Base-by-base conservation (phyloP, 2,329 filamentous ascomycete species). In the Trichophyton verrucosum region DNA sequence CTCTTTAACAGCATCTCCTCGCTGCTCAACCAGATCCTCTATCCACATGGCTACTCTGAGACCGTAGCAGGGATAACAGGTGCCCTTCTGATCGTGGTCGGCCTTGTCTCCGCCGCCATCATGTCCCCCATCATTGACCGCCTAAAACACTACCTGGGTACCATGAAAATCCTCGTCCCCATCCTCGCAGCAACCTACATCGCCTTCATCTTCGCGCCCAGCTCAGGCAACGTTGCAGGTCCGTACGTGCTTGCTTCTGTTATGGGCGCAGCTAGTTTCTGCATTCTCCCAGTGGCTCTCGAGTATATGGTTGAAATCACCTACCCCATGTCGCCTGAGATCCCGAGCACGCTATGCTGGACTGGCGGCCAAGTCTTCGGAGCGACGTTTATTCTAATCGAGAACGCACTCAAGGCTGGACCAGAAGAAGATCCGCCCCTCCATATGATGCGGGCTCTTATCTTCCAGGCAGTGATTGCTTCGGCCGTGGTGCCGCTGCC, bases 1-100 rank as follows among this genome's bases (percentile, higher is more conserved):
- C 86, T 94, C 77, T 99, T 99, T 84, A 97, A 97, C 80, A 87
- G 87, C 66, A 79, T 91, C 66, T 95, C 91, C 57, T 88, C 88
- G 1, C 82, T 97, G 1, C 80, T 97, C 8, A 95, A 92, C 76
- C 92, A 96, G 71, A 89, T 97, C 71, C 82, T 97, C 65, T 78
- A 83, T 44, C 94, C 94, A 0, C 92, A 96, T 75, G 88, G 84
- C 68, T 95, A 90, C 80, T 82, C 78, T 62, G 87, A 95, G 71
- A 86, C 87, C 65, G 81, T 96, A 61, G 89, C 92, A 22, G 94
- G 94, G 38, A 91, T 97, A 68, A 90, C 86, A 9, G 94, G 94
- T 65, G 94, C 88, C 0, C 74, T 97, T 7, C 81, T 97, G 38
- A 97, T 97, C 70, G 80, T 96, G 55, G 88, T 94, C 59, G 94